Percentiles rank a stretch among this genome's conserved stretches.
Evolutionary conservation across 148 eudicot species (phyloP).

Genomic region (Camellia sinensis): DNA sequence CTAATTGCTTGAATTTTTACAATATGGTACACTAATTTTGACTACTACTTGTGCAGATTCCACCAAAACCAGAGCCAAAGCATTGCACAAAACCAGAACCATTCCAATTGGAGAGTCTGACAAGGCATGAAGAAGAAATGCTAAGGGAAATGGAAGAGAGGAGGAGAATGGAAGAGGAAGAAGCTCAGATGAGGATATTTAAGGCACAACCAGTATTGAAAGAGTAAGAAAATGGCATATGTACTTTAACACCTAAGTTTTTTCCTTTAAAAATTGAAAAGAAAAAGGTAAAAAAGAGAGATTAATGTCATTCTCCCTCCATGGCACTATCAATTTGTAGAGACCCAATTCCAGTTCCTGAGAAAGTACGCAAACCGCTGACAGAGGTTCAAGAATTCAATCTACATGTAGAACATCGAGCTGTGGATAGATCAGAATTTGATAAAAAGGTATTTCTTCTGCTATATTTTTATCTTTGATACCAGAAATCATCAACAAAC

Average conservation of each 20-base stretch:
- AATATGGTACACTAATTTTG: neutral
- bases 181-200: constrained; percentile 75
- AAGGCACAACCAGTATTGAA: constrained; percentile 84
- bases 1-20: neutral
- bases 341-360: constrained; percentile 87
- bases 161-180: constrained; percentile 63
- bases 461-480: neutral
- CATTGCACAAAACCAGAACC: constrained; percentile 85
- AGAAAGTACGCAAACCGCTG: constrained; percentile 77
- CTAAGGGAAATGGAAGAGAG: constrained; percentile 86
- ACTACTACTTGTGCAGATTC: constrained; percentile 45
- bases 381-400: constrained; percentile 85
- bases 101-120: constrained; percentile 73
- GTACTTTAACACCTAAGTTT: neutral
- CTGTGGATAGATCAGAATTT: constrained; percentile 87
- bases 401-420: constrained; percentile 67
- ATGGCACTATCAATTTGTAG: constrained; percentile 29
- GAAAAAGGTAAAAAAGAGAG: neutral
- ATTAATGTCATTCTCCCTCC: neutral
- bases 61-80: constrained; percentile 90
- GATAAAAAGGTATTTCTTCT: constrained; percentile 49
- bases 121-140: constrained; percentile 86
- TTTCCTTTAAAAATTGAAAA: neutral
- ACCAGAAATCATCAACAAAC: neutral
- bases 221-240: constrained; percentile 44